Evolutionary conservation across 257 asterid species (phyloP).

Genomic region (Cordia subcordata): DNA sequence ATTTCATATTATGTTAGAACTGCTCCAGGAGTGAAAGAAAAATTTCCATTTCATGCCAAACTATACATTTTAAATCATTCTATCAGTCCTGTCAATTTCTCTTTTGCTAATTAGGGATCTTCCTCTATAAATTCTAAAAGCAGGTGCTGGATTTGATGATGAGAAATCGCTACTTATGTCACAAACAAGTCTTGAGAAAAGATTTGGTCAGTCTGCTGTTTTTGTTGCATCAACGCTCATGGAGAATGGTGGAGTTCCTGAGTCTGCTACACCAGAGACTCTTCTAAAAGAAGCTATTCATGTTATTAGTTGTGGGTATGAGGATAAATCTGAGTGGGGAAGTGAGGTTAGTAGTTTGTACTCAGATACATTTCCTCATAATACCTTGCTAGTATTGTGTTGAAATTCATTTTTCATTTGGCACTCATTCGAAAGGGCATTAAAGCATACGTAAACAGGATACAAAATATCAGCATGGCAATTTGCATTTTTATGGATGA

Average conservation of each 20-base stretch:
- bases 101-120: not conserved
- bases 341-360: slow-evolving; percentile 37
- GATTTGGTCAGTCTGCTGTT: slow-evolving; percentile 64
- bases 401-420: too few species aligned
- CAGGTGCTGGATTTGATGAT: slow-evolving; percentile 39
- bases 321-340: slow-evolving; percentile 79
- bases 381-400: not conserved
- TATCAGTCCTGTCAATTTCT: too few species aligned
- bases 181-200: slow-evolving; percentile 53
- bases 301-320: slow-evolving; percentile 62
- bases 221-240: slow-evolving; percentile 54
- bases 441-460: too few species aligned
- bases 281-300: slow-evolving; percentile 66
- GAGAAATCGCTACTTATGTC: slow-evolving; percentile 54
- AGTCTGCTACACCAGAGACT: slow-evolving; percentile 51
- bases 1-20: too few species aligned
- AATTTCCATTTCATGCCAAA: too few species aligned
- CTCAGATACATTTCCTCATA: not conserved
- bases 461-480: too few species aligned
- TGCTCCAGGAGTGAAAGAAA: too few species aligned
- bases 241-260: slow-evolving; percentile 59
- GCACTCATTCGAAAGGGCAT: too few species aligned
- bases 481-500: too few species aligned
- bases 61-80: too few species aligned
- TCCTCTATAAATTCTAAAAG: not conserved